Base-by-base conservation (phyloP, 805 yeast genomes). In the Wickerhamiella dianesei region DNA sequence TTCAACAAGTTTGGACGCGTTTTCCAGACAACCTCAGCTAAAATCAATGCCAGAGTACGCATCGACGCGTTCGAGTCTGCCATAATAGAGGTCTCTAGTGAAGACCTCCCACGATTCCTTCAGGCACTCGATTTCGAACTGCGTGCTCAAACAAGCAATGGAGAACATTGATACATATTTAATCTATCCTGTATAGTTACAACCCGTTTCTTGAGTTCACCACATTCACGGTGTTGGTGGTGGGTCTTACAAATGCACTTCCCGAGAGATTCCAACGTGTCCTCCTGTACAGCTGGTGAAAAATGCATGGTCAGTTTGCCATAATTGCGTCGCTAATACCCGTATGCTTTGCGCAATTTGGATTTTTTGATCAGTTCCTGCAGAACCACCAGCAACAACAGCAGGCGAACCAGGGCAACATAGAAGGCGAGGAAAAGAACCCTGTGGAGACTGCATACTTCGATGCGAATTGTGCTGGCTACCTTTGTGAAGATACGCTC, bases 21-120 rank as follows among this genome's bases (percentile, higher is more conserved):
- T 35, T 92, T 92, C 63, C 96, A 86, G 62, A 82, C 80, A 53
- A 84, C 88, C 21, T 92, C 96, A 1, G 72, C 71, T 41, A 75
- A 76, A 18, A 82, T 95, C 4, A 89, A 87, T 39, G 96, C 96
- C 2, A 79, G 82, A 55, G 87, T 87, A 17, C 74, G 89, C 57
- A 82, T 92, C 51, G 97, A 92, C 62, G 86, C 95, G 58, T 92
- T 92, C 64, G 97, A 92, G 61, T 83, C 94, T 53, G 79, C 96
- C 2, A 84, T 92, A 19, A 86, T 92, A 40, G 96, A 92, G 65
- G 79, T 92, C 40, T 67, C 85, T 50, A 81, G 79, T 58, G 95
- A 88, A 43, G 98, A 92, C 61, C 67, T 92, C 52, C 71, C 86
- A 3, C 84, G 95, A 44, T 92, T 92, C 59, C 65, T 92, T 50